These are phyloP conservation scores for Clarireedia monteithiana DNA, from an alignment of 2,329 filamentous ascomycete genomes.

Conservation along the genomic window DNA sequence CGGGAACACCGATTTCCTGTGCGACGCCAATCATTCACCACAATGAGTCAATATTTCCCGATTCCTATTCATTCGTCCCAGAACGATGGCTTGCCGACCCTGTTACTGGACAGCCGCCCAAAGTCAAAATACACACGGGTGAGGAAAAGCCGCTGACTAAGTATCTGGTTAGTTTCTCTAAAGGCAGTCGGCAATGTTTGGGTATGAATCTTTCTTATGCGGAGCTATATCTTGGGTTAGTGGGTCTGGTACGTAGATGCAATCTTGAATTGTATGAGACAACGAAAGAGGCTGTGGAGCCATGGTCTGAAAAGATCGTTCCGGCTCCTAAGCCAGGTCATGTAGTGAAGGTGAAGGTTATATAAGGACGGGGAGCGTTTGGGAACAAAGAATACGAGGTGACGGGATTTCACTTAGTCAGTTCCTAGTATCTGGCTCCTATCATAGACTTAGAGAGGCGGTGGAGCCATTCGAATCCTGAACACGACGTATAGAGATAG, in stretches of 20 bases:
- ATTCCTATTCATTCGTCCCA: slow-evolving; percentile 34
- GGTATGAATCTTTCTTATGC: slow-evolving; percentile 26
- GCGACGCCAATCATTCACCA: slow-evolving; percentile 34
- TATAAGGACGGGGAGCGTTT: not conserved
- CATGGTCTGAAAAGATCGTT: not conserved
- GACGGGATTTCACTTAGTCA: too few relatives aligned
- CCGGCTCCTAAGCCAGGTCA: not conserved
- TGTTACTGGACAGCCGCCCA: not conserved
- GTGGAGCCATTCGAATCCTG: too few relatives aligned
- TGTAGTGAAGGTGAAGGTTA: slow-evolving; percentile 3
- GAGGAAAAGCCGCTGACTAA: slow-evolving; percentile 11
- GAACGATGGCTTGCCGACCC: slow-evolving; percentile 35
- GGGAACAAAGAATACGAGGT: too few relatives aligned
- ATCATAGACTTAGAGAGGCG: too few relatives aligned
- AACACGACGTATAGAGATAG: too few relatives aligned
- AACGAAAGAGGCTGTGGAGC: not conserved
- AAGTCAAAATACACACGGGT: not conserved
- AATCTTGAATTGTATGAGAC: slow-evolving; percentile 4
- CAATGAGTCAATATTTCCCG: slow-evolving; percentile 32
- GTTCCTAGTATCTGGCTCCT: too few relatives aligned
- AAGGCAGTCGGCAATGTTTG: slow-evolving; percentile 36
- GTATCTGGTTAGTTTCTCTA: slow-evolving; percentile 37
- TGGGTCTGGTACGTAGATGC: not conserved
- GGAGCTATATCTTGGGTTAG: slow-evolving; percentile 7
- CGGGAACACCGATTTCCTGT: slow-evolving; percentile 34